Evolutionary conservation across 1,284 basidiomycete genomes (phyloP), one percentile per base, ranked within the genome.

Genomic region (Trichosporon ovoides): DNA sequence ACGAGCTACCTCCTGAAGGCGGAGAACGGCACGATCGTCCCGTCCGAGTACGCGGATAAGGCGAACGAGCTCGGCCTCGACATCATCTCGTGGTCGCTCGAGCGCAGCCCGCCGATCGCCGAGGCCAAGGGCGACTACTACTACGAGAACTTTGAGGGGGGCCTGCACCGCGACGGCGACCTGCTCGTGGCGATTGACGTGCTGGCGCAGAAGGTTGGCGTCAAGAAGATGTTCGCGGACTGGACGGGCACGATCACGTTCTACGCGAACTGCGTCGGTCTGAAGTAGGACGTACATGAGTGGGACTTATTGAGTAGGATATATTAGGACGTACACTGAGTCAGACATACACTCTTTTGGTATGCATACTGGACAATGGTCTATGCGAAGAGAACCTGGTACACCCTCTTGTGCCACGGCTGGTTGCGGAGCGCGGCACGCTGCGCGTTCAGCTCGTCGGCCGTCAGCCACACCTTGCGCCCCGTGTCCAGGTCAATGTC

Each of bases 401-500:
- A 77, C 56, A 72, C 40, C 22, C 72, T 65, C 24, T 63, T 58
- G 62, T 68, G 65, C 34, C 62, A 53, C 1, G 77, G 77, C 5
- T 72, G 72, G 5, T 49, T 53, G 9, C 57, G 60, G 37, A 72
- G 68, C 62, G 74, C 69, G 20, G 72, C 72, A 7, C 62, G 58
- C 18, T 18, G 57, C 2, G 49, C 53, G 38, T 71, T 62, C 67
- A 77, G 73, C 58, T 77, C 75, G 61, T 78, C 77, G 24, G 72
- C 77, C 10, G 74, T 77, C 53, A 75, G 66, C 74, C 74, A 79
- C 14, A 69, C 71, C 63, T 78, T 79, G 61, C 78, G 68, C 6
- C 78, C 78, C 6, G 77, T 78, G 64, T 78, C 77, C 54, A 79
- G 66, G 59, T 79, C 78, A 57, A 79, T 79, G 56, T 78, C 73